Conservation (phyloP, 1,284 basidiomycete species). For the Ceratorhiza oryzae-sativae region DNA sequence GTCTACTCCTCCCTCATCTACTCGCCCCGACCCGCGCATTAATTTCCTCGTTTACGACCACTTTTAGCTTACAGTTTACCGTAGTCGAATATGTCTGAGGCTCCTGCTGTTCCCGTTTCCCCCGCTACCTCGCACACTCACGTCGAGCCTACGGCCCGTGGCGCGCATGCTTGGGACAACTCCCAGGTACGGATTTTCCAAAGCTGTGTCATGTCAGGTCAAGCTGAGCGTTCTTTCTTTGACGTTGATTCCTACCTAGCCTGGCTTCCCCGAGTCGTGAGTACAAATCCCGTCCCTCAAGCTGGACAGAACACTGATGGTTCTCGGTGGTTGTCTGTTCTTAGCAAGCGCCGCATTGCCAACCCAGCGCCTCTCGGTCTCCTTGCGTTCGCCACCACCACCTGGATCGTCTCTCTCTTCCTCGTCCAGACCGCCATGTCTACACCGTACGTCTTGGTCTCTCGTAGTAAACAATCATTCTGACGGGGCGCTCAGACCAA, state of each 20-base stretch:
- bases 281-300: background rate
- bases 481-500: constrained; percentile 46
- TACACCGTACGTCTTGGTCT: background rate
- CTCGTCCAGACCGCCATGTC: constrained; percentile 42
- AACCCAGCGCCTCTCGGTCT: constrained; percentile 55
- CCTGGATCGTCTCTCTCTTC: constrained; percentile 47
- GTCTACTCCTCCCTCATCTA: constrained; percentile 13
- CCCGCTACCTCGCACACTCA: constrained; percentile 29
- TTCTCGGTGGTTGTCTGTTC: background rate
- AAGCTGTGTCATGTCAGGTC: background rate
- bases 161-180: constrained; percentile 25
- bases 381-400: constrained; percentile 51
- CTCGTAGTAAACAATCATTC: background rate
- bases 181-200: constrained; percentile 7
- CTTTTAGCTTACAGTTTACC: constrained; percentile 4
- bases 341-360: constrained; percentile 47
- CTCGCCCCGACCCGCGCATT: background rate
- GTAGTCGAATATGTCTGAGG: constrained; percentile 25
- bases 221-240: background rate
- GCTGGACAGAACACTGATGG: background rate
- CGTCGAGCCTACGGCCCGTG: constrained; percentile 23
- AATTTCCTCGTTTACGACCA: constrained; percentile 10
- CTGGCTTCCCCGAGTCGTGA: constrained; percentile 25
- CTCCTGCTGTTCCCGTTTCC: constrained; percentile 8
- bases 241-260: background rate